Base-by-base conservation (phyloP, 2,329 filamentous ascomycete genomes). In the Nigrospora oryzae region DNA sequence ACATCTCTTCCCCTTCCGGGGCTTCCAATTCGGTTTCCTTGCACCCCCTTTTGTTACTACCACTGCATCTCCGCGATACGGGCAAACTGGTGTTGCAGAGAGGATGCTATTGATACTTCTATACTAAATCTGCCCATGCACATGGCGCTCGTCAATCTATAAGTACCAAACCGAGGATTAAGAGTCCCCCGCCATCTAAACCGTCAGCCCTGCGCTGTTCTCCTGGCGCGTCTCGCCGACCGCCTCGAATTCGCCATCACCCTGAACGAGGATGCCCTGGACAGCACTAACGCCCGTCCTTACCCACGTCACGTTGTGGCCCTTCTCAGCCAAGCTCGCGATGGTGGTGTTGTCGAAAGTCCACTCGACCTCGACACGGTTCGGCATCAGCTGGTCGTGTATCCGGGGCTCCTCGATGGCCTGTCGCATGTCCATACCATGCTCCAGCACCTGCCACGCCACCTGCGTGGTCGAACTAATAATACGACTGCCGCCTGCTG, bases 371-470 rank as follows among this genome's bases (percentile, higher is more conserved):
- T 67, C 68, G 2, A 82, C 74, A 40, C 66, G 64, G 53, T 89
- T 83, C 0, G 89, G 89, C 43, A 89, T 70, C 11, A 95, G 69
- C 65, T 95, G 89, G 58, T 95, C 87, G 57, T 95, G 89, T 17
- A 94, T 66, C 10, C 89, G 71, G 0, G 85, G 85, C 55, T 75
- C 63, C 0, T 69, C 70, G 13, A 94, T 69, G 0, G 87, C 84
- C 42, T 84, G 68, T 0, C 66, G 62, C 5, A 82, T 71, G 0
- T 73, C 77, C 63, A 82, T 68, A 13, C 55, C 59, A 49, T 79
- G 74, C 55, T 91, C 84, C 3, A 95, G 66, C 6, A 87, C 73
- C 56, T 88, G 77, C 66, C 86, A 83, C 5, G 89, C 67, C 35
- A 82, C 81, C 59, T 89, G 86, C 8, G 88, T 73, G 0, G 85